A percentile compares a stretch with the other conserved stretches of the same genome.
Evolutionary conservation across 2,329 filamentous ascomycete genomes (phyloP).

Genomic region (Endocalyx cinctus): DNA sequence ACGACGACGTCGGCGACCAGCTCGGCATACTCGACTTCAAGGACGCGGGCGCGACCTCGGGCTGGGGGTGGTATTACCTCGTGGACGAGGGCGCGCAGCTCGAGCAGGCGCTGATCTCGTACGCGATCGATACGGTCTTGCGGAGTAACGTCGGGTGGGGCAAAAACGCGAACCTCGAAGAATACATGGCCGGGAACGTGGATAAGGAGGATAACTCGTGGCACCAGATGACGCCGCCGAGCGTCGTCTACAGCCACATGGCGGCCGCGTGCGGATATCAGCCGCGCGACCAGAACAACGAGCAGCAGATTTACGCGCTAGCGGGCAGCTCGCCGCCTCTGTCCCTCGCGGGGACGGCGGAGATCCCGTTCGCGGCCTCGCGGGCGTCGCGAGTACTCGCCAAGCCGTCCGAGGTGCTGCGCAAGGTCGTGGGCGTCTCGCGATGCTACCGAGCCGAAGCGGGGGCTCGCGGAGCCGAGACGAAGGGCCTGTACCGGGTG

Average conservation of each 20-base stretch:
- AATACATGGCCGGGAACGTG: not conserved
- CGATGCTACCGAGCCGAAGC: slow-evolving; percentile 96
- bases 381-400: slow-evolving; percentile 69
- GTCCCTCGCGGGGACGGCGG: slow-evolving; percentile 81
- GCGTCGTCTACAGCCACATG: slow-evolving; percentile 87
- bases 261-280: slow-evolving; percentile 90
- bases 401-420: slow-evolving; percentile 62
- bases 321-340: slow-evolving; percentile 65
- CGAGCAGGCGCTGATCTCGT: slow-evolving; percentile 91
- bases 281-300: slow-evolving; percentile 82
- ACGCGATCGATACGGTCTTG: slow-evolving; percentile 70
- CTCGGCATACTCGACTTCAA: slow-evolving; percentile 91
- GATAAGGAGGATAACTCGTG: slow-evolving; percentile 57
- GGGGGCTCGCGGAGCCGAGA: slow-evolving; percentile 81
- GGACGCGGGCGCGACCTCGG: slow-evolving; percentile 72
- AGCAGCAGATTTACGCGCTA: slow-evolving; percentile 86
- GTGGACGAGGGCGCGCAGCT: slow-evolving; percentile 86
- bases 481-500: slow-evolving; percentile 91
- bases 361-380: slow-evolving; percentile 92
- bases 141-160: slow-evolving; percentile 1
- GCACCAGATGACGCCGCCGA: slow-evolving; percentile 78
- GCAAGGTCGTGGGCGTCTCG: slow-evolving; percentile 78
- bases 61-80: slow-evolving; percentile 98
- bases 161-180: not conserved
- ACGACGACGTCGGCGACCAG: slow-evolving; percentile 80